A percentile compares a stretch with the other conserved stretches of the same genome.
phyloP scores from a whole-genome alignment of 441 rosid genomes.

The Daphne laureola region DNA sequence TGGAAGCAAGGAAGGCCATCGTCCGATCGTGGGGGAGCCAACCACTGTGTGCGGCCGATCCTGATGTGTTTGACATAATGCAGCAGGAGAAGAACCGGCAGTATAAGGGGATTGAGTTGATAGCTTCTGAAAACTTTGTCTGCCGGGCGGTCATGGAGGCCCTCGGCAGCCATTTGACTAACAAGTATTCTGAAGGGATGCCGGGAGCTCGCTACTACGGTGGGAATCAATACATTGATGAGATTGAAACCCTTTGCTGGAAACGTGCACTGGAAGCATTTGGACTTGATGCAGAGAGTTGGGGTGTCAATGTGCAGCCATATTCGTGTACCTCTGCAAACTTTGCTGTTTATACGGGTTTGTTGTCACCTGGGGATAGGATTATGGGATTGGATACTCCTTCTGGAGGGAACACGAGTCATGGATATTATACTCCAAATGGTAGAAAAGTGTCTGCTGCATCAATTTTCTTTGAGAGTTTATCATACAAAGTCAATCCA shows the following conservation, averaged over 20 bases:
- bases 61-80: conserved; percentile 38
- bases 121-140: conserved; percentile 63
- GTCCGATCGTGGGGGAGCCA: conserved; percentile 43
- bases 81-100: conserved; percentile 53
- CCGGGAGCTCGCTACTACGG: conserved; percentile 50
- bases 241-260: conserved; percentile 50
- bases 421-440: conserved; percentile 50
- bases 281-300: conserved; percentile 31
- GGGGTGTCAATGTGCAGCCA: conserved; percentile 72
- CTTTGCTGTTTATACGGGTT: conserved; percentile 49
- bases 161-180: conserved; percentile 59
- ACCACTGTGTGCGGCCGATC: conserved; percentile 41
- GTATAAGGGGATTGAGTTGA: conserved; percentile 48
- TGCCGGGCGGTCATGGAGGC: conserved; percentile 64
- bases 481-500: conserved; percentile 54
- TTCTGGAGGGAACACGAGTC: conserved; percentile 60
- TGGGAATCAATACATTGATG: conserved; percentile 57
- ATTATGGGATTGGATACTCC: conserved; percentile 70
- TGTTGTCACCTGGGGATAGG: conserved; percentile 47
- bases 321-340: conserved; percentile 65
- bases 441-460: conserved; percentile 63
- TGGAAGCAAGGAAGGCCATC: conserved; percentile 22
- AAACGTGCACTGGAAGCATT: conserved; percentile 49
- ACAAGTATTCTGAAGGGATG: conserved; percentile 66
- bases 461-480: conserved; percentile 56